Conservation (phyloP, 2,329 filamentous ascomycete genomes). For the Bretziella fagacearum region DNA sequence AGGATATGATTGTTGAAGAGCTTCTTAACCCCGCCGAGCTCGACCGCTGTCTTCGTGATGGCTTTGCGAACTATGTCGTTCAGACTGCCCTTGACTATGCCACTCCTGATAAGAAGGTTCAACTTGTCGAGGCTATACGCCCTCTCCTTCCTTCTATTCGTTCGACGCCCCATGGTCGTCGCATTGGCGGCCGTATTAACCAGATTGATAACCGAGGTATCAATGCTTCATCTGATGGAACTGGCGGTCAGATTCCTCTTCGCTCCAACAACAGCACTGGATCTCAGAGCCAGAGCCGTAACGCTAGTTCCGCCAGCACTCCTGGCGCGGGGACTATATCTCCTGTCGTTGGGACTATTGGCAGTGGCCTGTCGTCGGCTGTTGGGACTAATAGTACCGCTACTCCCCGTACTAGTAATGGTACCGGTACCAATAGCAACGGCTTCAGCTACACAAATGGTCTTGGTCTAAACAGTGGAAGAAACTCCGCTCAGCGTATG, state of each 20-base stretch:
- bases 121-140: constrained; percentile 68
- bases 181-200: constrained; percentile 77
- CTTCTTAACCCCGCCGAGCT: constrained; percentile 59
- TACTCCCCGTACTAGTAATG: constrained; percentile 9
- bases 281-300: constrained; percentile 13
- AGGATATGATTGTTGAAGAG: constrained; percentile 71
- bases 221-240: constrained; percentile 36
- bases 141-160: constrained; percentile 73
- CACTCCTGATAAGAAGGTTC: constrained; percentile 52
- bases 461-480: constrained; percentile 6
- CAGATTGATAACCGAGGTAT: constrained; percentile 35
- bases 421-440: neutral
- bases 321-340: constrained; percentile 10
- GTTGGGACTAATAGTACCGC: constrained; percentile 9
- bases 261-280: constrained; percentile 17
- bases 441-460: constrained; percentile 11
- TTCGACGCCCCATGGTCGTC: constrained; percentile 82
- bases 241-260: constrained; percentile 36
- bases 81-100: constrained; percentile 87
- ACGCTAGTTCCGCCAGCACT: constrained; percentile 3
- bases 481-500: neutral
- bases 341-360: constrained; percentile 8
- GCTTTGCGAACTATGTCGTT: constrained; percentile 93
- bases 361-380: constrained; percentile 8
- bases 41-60: constrained; percentile 76